Percentiles rank a stretch among this genome's conserved stretches.
phyloP scores from a whole-genome alignment of 1,284 basidiomycete genomes.

The Lentinula novae-zelandiae region DNA sequence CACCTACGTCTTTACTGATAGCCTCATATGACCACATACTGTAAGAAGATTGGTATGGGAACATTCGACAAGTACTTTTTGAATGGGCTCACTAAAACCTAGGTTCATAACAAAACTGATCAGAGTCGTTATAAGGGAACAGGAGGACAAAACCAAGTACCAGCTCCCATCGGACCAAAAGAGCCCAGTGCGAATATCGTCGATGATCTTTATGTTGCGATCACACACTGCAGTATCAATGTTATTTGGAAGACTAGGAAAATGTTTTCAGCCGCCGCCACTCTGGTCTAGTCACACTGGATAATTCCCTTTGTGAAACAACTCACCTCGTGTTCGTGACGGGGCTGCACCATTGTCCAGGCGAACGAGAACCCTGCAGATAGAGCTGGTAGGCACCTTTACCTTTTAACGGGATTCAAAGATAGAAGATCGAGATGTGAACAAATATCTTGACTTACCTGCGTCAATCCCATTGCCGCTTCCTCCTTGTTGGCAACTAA shows the following conservation, averaged over 20 bases:
- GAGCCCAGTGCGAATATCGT: conserved; percentile 11
- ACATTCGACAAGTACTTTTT: too few relatives aligned
- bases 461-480: conserved; percentile 12
- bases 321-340: not conserved
- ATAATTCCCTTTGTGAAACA: too few relatives aligned
- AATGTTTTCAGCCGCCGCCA: not conserved
- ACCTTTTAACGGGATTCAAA: not conserved
- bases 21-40: not conserved
- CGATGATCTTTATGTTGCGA: conserved; percentile 12
- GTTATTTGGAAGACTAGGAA: conserved; percentile 3
- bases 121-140: not conserved
- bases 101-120: not conserved
- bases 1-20: conserved; percentile 2
- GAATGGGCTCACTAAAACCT: conserved; percentile 8
- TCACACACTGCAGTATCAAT: conserved; percentile 17
- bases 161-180: conserved; percentile 16
- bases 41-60: too few relatives aligned
- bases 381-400: conserved; percentile 5
- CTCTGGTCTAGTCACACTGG: too few relatives aligned
- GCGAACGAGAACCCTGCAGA: not conserved
- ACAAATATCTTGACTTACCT: not conserved
- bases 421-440: not conserved
- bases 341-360: conserved; percentile 1
- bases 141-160: not conserved
- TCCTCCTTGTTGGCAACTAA: conserved; percentile 15